phyloP scores from a whole-genome alignment of 148 eudicot genomes.

The Linanthus parryae region DNA sequence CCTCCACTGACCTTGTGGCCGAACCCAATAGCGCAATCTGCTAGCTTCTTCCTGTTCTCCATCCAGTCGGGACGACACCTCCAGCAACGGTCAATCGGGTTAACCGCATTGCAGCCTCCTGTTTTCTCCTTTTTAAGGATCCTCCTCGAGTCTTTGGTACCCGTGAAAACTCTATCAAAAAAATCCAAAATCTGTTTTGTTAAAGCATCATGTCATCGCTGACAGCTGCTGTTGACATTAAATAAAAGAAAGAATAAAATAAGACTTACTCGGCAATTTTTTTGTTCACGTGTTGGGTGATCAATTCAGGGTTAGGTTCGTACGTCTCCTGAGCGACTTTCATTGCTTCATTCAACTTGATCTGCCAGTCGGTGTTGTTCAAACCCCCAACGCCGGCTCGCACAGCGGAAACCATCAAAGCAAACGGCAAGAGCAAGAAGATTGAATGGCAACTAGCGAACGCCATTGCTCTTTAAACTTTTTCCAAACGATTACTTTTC shows the following conservation, averaged over 20 bases:
- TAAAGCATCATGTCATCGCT: too few relatives aligned
- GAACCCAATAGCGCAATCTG: slow-evolving; percentile 54
- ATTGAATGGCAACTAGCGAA: not conserved
- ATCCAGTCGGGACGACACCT: slow-evolving; percentile 57
- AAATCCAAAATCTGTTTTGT: too few relatives aligned
- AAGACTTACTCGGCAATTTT: slow-evolving; percentile 44
- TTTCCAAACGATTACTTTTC: too few relatives aligned
- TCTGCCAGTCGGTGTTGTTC: slow-evolving; percentile 32
- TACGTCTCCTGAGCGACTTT: slow-evolving; percentile 21
- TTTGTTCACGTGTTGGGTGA: slow-evolving; percentile 33
- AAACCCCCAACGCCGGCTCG: slow-evolving; percentile 11
- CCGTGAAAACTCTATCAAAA: slow-evolving; percentile 13
- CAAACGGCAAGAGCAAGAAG: slow-evolving; percentile 7
- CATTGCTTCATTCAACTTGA: slow-evolving; percentile 29
- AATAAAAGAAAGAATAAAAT: not conserved
- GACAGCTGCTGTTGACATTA: not conserved
- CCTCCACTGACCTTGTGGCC: slow-evolving; percentile 60
- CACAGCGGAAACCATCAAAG: slow-evolving; percentile 3
- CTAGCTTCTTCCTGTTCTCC: slow-evolving; percentile 34
- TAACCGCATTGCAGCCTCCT: slow-evolving; percentile 42
- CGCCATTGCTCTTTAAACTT: not conserved
- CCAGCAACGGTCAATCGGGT: slow-evolving; percentile 75
- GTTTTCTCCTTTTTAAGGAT: slow-evolving; percentile 8
- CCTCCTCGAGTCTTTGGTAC: slow-evolving; percentile 32
- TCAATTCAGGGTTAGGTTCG: slow-evolving; percentile 32